These are phyloP conservation scores for Mortierella claussenii DNA, from an alignment of 192 early-diverging fungal species.

Conservation along the genomic window DNA sequence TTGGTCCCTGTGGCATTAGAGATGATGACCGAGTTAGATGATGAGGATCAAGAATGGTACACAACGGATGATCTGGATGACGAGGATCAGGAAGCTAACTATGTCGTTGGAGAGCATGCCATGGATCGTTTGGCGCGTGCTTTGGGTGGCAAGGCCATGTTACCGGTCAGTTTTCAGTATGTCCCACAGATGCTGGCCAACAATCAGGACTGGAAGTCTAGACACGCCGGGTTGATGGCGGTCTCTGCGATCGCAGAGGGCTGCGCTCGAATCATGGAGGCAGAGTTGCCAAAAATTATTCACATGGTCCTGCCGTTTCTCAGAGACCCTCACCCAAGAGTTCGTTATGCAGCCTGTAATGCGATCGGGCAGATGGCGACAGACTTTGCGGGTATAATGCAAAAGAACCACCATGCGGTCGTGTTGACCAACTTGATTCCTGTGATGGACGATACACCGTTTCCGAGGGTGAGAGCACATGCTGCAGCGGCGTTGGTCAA, in stretches of 20 bases:
- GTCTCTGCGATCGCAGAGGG: conserved; percentile 98
- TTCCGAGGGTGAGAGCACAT: conserved; percentile 88
- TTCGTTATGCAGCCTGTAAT: conserved; percentile 96
- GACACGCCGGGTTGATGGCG: conserved; percentile 95
- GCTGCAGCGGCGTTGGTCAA: conserved; percentile 98
- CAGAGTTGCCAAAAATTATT: conserved; percentile 85
- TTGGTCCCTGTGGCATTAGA: conserved; percentile 89
- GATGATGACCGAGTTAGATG: conserved; percentile 95
- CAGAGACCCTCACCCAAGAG: conserved; percentile 90
- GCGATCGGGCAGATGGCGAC: conserved; percentile 97
- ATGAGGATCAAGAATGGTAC: conserved; percentile 82
- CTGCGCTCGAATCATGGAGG: conserved; percentile 91
- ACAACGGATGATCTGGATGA: conserved; percentile 86
- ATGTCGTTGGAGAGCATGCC: conserved; percentile 91
- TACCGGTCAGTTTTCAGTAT: conserved; percentile 85
- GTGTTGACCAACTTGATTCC: conserved; percentile 84
- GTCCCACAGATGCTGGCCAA: conserved; percentile 90
- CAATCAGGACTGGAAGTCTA: conserved; percentile 80
- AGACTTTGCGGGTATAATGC: conserved; percentile 88
- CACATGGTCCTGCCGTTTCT: conserved; percentile 81
- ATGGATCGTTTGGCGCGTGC: conserved; percentile 92
- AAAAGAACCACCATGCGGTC: conserved; percentile 73
- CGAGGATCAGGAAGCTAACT: conserved; percentile 85
- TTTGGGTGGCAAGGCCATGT: conserved; percentile 86
- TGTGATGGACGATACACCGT: conserved; percentile 75